Percentiles rank a stretch among this genome's conserved stretches.
These are phyloP conservation scores for Diplodia intermedia DNA, from an alignment of 2,329 filamentous ascomycete genomes.

Conservation along the genomic window DNA sequence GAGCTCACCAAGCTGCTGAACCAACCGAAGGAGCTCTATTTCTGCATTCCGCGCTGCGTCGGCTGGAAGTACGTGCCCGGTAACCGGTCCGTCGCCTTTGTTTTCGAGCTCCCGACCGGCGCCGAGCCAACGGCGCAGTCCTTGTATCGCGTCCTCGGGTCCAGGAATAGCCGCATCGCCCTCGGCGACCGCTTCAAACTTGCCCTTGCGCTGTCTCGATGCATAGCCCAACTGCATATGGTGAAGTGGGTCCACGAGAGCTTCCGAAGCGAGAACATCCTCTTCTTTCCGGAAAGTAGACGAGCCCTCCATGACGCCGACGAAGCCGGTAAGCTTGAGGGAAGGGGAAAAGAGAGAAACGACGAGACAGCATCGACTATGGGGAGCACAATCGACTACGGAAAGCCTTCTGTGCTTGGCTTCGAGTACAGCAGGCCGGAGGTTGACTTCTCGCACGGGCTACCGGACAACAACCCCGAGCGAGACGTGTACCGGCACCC, in stretches of 20 bases:
- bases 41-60: slow-evolving; percentile 34
- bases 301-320: no score
- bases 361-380: no score
- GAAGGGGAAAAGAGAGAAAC: no score
- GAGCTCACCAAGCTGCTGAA: slow-evolving; percentile 29
- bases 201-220: slow-evolving; percentile 30
- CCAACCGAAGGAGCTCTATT: slow-evolving; percentile 34
- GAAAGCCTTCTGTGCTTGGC: no score
- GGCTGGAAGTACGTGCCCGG: slow-evolving; percentile 33
- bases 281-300: slow-evolving; percentile 32
- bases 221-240: slow-evolving; percentile 35
- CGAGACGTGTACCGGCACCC: slow-evolving; percentile 43
- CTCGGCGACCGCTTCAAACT: slow-evolving; percentile 32
- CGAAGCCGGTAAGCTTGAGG: no score
- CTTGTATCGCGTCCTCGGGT: slow-evolving; percentile 25
- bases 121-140: slow-evolving; percentile 10
- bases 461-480: slow-evolving; percentile 21
- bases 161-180: not conserved
- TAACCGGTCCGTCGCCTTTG: slow-evolving; percentile 22
- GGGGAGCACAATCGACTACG: no score
- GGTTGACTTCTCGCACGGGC: slow-evolving; percentile 31
- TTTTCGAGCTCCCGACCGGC: slow-evolving; percentile 32
- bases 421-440: slow-evolving; percentile 31
- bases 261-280: slow-evolving; percentile 37
- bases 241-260: slow-evolving; percentile 36